Conservation (phyloP, 371 early-diverging fungal genomes). For the Amoeboradix gromovi region DNA sequence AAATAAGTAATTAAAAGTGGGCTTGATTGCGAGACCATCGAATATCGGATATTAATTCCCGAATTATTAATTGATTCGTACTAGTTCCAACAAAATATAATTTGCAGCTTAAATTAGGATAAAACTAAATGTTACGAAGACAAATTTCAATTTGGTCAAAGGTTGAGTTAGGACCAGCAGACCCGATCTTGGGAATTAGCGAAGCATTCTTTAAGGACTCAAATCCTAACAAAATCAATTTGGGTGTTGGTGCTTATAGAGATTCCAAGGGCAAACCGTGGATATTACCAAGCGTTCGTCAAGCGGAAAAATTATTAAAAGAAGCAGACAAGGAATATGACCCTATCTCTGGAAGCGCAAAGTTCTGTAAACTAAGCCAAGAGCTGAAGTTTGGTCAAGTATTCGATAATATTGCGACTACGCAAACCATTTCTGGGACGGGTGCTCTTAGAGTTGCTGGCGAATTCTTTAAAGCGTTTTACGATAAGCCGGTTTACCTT, state of each 20-base stretch:
- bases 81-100: too few species aligned
- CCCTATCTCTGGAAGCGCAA: too few species aligned
- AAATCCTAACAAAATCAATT: slow-evolving; percentile 73
- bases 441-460: slow-evolving; percentile 87
- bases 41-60: too few species aligned
- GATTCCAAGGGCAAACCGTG: slow-evolving; percentile 13
- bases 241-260: slow-evolving; percentile 92
- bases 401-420: slow-evolving; percentile 31
- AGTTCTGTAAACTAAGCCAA: too few species aligned
- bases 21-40: too few species aligned
- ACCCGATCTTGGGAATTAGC: slow-evolving; percentile 25
- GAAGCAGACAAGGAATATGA: too few species aligned
- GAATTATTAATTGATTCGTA: too few species aligned
- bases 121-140: too few species aligned
- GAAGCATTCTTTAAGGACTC: slow-evolving; percentile 80
- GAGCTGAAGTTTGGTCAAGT: not conserved
- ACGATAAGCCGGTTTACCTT: slow-evolving; percentile 58
- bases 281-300: slow-evolving; percentile 1
- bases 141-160: not conserved
- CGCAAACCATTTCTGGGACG: slow-evolving; percentile 85
- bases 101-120: too few species aligned
- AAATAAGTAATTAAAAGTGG: too few species aligned
- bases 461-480: slow-evolving; percentile 54
- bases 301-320: too few species aligned
- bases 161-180: not conserved